Conservation (phyloP, 2,329 filamentous ascomycete species). For the Camptophora hylomeconis region DNA sequence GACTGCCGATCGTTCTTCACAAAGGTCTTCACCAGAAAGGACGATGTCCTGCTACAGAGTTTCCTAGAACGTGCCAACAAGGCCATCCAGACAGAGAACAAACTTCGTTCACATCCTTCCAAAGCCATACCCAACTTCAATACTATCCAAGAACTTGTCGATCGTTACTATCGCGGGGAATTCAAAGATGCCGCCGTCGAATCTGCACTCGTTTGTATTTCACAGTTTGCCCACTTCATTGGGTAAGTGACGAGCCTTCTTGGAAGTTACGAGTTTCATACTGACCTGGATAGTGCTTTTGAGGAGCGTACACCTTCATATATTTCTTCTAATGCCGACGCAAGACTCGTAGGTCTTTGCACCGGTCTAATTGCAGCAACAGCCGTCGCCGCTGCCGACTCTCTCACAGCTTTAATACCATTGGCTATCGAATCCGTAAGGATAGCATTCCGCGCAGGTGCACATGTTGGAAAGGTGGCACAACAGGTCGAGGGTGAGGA, state of each 20-base stretch:
- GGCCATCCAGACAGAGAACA: constrained; percentile 29
- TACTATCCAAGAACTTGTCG: constrained; percentile 19
- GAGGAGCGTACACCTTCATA: constrained; percentile 29
- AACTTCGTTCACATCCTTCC: constrained; percentile 17
- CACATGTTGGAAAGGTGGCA: constrained; percentile 26
- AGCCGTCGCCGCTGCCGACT: constrained; percentile 27
- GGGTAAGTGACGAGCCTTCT: constrained; percentile 22
- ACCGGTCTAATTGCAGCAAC: constrained; percentile 30
- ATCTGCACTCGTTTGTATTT: constrained; percentile 30
- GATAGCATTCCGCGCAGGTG: constrained; percentile 31
- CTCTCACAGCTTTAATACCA: constrained; percentile 29
- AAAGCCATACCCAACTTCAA: constrained; percentile 18
- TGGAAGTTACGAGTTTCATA: background rate
- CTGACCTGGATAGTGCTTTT: constrained; percentile 24
- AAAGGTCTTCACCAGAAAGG: constrained; percentile 28
- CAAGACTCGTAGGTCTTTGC: constrained; percentile 28
- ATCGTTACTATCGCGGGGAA: constrained; percentile 18
- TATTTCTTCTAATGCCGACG: constrained; percentile 23
- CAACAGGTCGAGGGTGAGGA: constrained; percentile 23
- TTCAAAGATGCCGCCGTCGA: constrained; percentile 27
- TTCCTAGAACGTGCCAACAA: constrained; percentile 31
- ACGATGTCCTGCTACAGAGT: constrained; percentile 27
- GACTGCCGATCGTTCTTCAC: constrained; percentile 30
- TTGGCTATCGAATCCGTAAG: constrained; percentile 29
- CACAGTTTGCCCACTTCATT: constrained; percentile 31